phyloP scores from a whole-genome alignment of 768 basidiomycete species.

The Auricularia cornea region DNA sequence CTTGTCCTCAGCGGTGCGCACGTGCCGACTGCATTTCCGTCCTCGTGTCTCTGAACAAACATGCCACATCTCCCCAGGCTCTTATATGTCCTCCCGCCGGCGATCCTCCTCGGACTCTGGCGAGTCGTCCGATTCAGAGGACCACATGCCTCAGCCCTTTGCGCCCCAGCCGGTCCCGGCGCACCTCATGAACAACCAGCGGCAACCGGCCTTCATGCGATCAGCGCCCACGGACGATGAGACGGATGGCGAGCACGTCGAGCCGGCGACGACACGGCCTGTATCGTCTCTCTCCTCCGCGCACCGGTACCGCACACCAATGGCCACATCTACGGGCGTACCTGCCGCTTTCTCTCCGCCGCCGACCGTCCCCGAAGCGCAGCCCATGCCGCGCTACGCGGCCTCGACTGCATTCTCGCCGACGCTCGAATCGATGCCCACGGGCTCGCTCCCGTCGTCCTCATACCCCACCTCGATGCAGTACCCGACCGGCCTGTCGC shows the following conservation, averaged over 20 bases:
- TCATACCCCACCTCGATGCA: neutral
- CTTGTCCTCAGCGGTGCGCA: constrained; percentile 56
- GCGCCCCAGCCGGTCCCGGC: neutral
- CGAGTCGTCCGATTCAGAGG: neutral
- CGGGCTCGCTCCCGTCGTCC: neutral
- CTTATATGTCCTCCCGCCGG: neutral
- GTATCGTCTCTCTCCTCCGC: constrained; percentile 71
- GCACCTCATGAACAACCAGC: neutral
- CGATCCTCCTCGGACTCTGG: neutral
- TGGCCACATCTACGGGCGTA: constrained; percentile 26
- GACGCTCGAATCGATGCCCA: neutral
- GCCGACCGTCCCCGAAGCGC: neutral
- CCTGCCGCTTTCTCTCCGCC: constrained; percentile 2
- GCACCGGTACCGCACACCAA: constrained; percentile 65
- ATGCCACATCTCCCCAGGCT: neutral
- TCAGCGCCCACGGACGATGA: constrained; percentile 5
- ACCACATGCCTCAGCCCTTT: neutral
- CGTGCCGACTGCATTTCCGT: neutral
- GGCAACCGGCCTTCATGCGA: neutral
- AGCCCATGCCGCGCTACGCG: neutral
- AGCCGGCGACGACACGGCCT: constrained; percentile 33
- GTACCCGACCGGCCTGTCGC: neutral
- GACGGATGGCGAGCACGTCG: neutral
- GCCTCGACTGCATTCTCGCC: neutral
- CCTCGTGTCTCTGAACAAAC: neutral